phyloP scores from a whole-genome alignment of 169 alveolate species.

The Plasmodium sp. region DNA sequence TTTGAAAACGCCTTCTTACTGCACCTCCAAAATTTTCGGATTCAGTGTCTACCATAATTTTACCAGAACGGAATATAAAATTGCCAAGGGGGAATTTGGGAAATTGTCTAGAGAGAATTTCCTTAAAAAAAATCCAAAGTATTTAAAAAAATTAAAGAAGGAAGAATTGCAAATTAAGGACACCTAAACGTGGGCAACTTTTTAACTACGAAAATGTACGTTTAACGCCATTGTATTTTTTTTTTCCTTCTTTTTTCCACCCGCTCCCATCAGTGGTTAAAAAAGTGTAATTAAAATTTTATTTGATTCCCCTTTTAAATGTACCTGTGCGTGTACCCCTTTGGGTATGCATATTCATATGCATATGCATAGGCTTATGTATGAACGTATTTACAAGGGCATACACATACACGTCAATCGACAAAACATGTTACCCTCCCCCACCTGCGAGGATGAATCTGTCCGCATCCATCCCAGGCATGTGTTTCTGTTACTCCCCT shows the following conservation, averaged over 20 bases:
- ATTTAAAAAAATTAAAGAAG: slow-evolving; percentile 48
- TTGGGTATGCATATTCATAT: not conserved
- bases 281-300: slow-evolving; percentile 2
- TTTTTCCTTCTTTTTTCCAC: not conserved
- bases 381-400: not conserved
- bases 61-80: slow-evolving; percentile 71
- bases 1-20: slow-evolving; percentile 86
- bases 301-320: slow-evolving; percentile 41
- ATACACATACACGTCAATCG: not conserved
- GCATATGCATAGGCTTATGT: not conserved
- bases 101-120: slow-evolving; percentile 41
- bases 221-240: not conserved
- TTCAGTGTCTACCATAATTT: slow-evolving; percentile 82
- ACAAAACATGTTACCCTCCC: not conserved
- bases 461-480: not conserved
- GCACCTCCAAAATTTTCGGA: slow-evolving; percentile 87
- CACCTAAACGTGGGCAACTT: not conserved
- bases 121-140: slow-evolving; percentile 67
- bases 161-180: slow-evolving; percentile 64
- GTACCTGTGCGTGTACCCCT: not conserved
- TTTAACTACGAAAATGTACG: not conserved
- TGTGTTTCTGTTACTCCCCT: not conserved
- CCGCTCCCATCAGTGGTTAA: not conserved
- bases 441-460: not conserved
- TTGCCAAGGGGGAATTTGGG: slow-evolving; percentile 73